phyloP scores from a whole-genome alignment of 2,329 filamentous ascomycete genomes.

The Xylariaceae sp. region DNA sequence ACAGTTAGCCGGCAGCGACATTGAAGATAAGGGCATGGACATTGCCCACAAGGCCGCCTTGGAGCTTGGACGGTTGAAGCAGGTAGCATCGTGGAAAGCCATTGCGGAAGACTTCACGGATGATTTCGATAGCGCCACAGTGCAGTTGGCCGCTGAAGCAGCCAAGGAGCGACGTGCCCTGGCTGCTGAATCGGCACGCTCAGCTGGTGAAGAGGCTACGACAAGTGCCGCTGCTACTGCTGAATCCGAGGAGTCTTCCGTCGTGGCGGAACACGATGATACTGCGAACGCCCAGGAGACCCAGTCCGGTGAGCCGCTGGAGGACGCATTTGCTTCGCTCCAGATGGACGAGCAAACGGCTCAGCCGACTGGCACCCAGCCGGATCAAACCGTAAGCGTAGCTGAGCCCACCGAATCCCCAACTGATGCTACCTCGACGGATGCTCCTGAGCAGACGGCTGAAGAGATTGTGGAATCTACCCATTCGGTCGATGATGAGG shows the following conservation, averaged over 20 bases:
- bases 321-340: constrained; percentile 25
- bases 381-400: constrained; percentile 27
- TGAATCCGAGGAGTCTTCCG: constrained; percentile 32
- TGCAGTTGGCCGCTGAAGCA: constrained; percentile 52
- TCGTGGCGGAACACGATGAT: constrained; percentile 19
- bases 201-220: neutral
- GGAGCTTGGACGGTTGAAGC: constrained; percentile 75
- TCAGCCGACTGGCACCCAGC: constrained; percentile 22
- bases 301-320: constrained; percentile 27
- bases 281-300: constrained; percentile 25
- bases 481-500: constrained; percentile 20
- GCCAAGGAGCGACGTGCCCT: constrained; percentile 33
- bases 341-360: constrained; percentile 21
- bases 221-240: neutral
- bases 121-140: constrained; percentile 67
- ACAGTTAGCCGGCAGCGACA: constrained; percentile 58
- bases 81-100: constrained; percentile 81
- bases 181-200: constrained; percentile 23
- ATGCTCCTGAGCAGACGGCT: constrained; percentile 30
- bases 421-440: constrained; percentile 19
- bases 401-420: constrained; percentile 28
- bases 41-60: constrained; percentile 72
- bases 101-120: constrained; percentile 66
- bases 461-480: constrained; percentile 31
- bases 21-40: constrained; percentile 76